Percentiles rank a stretch among this genome's conserved stretches.
These are phyloP conservation scores for Starmerella vitae DNA, from an alignment of 805 yeast genomes.

Conservation along the genomic window DNA sequence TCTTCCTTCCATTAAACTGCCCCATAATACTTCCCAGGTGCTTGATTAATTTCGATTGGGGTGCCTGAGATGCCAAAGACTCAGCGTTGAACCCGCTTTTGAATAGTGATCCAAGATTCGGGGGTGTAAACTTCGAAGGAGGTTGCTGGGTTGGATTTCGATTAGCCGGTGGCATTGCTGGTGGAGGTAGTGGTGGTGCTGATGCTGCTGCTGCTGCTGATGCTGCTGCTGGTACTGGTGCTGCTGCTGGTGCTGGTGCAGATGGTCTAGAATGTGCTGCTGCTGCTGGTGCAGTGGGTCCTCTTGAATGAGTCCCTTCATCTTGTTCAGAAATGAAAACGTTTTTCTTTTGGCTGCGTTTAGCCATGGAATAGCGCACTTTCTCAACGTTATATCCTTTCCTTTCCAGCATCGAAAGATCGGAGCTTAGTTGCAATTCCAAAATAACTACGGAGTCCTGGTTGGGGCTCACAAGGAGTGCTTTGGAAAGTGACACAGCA, in stretches of 20 bases:
- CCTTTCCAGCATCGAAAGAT: conserved; percentile 24
- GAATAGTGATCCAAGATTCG: not conserved
- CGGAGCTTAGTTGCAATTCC: conserved; percentile 27
- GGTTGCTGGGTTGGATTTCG: not conserved
- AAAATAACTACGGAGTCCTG: conserved; percentile 30
- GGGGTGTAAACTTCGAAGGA: not conserved
- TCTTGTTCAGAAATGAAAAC: not conserved
- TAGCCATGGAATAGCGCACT: conserved; percentile 17
- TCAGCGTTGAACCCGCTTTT: not conserved
- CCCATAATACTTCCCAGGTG: too few relatives aligned
- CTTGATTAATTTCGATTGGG: not conserved
- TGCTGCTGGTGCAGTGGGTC: not conserved
- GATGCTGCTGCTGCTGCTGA: not conserved
- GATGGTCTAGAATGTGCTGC: not conserved
- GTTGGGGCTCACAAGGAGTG: conserved; percentile 24
- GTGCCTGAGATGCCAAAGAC: not conserved
- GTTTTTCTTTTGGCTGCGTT: not conserved
- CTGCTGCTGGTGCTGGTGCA: not conserved
- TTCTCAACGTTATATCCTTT: conserved; percentile 31
- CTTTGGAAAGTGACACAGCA: conserved; percentile 25
- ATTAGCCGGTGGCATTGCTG: not conserved
- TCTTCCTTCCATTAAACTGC: too few relatives aligned
- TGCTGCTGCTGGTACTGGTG: too few relatives aligned
- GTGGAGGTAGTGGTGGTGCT: not conserved
- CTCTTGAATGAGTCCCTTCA: not conserved